Evolutionary conservation across 2,329 filamentous ascomycete species (phyloP), one percentile per base, ranked within the genome.

Genomic region (Ophiognomonia clavigignenti-juglandacearum): DNA sequence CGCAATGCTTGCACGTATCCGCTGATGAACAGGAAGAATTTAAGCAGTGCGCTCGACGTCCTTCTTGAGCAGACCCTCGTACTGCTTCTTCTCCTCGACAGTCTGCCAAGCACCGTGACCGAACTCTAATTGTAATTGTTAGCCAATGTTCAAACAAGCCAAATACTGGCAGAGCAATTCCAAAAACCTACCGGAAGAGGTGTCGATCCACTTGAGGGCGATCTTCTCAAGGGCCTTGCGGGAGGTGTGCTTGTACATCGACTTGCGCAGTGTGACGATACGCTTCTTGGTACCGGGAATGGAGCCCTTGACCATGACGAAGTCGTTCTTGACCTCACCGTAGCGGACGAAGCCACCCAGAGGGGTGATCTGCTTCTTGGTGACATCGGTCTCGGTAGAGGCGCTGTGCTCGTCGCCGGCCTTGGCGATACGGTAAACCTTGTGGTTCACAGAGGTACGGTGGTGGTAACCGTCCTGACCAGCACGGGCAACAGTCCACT

Each of bases 141-240:
- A 43, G 40, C 27, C 32, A 4, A 18, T 13, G 24, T 26, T 26
- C 37, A n/a, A 10, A 18, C n/a, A 16, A n/a, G 9, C 42, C 35
- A n/a, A n/a, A 10, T 26, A 10, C 6, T 6, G 6, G 24, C 10
- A 10, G 6, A 10, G 24, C 24, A 10, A 6, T 26, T 6, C 10
- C 24, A 26, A 6, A 10, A 10, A 26, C 24, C 10, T 10, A 26
- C 24, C 24, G 24, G 24, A 26, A 26, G 6, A 6, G 64, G 93
- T 98, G 69, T 98, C 93, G 86, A 98, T 98, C 93, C 93, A 98
- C 80, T 98, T 98, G 80, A 98, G 88, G 69, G 92, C 88, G 72
- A 97, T 88, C 88, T 98, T 97, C 86, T 98, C 93, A 68, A 96
- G 82, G 48, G 93, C 88, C 73, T 86, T 90, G 71, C 93, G 83